These are phyloP conservation scores for Thyridium curvatum DNA, from an alignment of 2,329 filamentous ascomycete species.

Conservation along the genomic window DNA sequence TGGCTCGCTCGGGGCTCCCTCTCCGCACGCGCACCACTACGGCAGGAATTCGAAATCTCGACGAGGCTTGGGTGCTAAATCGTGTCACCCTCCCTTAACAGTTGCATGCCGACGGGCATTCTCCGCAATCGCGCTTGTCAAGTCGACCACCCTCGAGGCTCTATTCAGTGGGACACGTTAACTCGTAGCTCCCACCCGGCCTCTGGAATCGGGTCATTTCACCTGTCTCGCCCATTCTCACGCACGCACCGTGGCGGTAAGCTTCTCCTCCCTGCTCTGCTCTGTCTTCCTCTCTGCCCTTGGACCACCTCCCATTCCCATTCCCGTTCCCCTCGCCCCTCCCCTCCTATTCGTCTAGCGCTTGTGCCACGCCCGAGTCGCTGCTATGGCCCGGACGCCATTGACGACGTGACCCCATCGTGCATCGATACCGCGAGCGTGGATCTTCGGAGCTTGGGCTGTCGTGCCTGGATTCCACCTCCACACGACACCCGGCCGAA, in stretches of 20 bases:
- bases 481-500: constrained; percentile 11
- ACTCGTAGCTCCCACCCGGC: constrained; percentile 53
- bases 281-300: no score
- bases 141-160: constrained; percentile 31
- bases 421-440: no score
- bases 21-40: no score
- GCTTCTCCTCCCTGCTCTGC: constrained; percentile 22
- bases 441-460: background rate
- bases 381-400: background rate
- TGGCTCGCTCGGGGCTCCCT: background rate
- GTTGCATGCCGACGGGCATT: constrained; percentile 34
- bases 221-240: constrained; percentile 26
- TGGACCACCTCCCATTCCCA: constrained; percentile 1
- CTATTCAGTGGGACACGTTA: constrained; percentile 55
- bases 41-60: no score
- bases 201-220: constrained; percentile 44
- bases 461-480: constrained; percentile 13
- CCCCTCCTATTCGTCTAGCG: constrained; percentile 2
- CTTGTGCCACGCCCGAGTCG: background rate
- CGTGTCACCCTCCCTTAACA: constrained; percentile 26
- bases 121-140: constrained; percentile 30
- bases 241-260: constrained; percentile 45
- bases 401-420: background rate
- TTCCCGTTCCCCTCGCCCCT: constrained; percentile 1
- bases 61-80: constrained; percentile 10